These are phyloP conservation scores for Rhodotorula taiwanensis DNA, from an alignment of 768 basidiomycete genomes.

Conservation along the genomic window DNA sequence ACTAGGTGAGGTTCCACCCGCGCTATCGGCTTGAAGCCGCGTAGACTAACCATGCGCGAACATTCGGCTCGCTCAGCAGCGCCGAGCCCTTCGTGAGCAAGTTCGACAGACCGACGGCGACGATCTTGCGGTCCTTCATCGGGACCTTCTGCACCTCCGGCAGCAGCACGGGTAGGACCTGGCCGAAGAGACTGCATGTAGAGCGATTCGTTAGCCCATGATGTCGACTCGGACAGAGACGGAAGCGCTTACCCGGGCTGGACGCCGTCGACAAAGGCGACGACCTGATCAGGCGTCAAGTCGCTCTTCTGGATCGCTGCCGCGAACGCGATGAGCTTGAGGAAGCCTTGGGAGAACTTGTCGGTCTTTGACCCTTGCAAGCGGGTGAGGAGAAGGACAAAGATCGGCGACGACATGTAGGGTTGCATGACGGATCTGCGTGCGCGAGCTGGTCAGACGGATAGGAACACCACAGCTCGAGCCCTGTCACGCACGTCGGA, in stretches of 20 bases:
- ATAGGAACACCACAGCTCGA: neutral
- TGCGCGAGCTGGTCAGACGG: neutral
- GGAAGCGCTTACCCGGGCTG: conserved; percentile 57
- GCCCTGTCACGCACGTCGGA: conserved; percentile 53
- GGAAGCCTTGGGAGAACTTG: conserved; percentile 73
- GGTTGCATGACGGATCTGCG: conserved; percentile 59
- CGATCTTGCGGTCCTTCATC: conserved; percentile 75
- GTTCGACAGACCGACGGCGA: conserved; percentile 68
- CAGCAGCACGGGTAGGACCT: conserved; percentile 66
- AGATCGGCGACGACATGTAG: conserved; percentile 63
- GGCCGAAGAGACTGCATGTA: conserved; percentile 63
- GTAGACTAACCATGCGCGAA: conserved; percentile 56
- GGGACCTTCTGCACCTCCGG: conserved; percentile 75
- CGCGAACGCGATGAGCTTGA: conserved; percentile 66
- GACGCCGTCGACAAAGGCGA: conserved; percentile 70
- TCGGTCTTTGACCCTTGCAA: conserved; percentile 81
- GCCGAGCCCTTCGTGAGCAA: conserved; percentile 65
- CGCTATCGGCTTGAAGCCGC: neutral
- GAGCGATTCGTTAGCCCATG: too few relatives aligned
- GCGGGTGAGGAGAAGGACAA: conserved; percentile 71
- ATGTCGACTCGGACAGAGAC: neutral
- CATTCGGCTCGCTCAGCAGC: conserved; percentile 62
- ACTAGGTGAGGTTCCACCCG: too few relatives aligned
- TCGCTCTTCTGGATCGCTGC: conserved; percentile 69
- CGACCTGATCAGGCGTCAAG: conserved; percentile 69